These are phyloP conservation scores for Fusarium sp. DNA, from an alignment of 2,329 filamentous ascomycete species.

Conservation along the genomic window DNA sequence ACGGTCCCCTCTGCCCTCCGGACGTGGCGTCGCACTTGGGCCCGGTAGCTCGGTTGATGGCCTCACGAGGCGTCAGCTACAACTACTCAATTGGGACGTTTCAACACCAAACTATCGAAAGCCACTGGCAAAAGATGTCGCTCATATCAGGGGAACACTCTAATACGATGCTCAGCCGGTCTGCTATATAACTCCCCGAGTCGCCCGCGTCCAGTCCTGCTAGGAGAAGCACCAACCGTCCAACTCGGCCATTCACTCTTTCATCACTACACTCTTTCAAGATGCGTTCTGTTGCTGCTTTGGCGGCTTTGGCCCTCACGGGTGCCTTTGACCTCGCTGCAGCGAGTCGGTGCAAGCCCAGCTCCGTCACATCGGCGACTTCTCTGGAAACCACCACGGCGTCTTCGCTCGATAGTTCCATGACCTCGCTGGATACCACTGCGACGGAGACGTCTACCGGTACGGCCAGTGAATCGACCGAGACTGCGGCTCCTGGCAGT, in stretches of 20 bases:
- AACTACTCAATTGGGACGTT: not conserved
- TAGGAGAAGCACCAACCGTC: slow-evolving; percentile 17
- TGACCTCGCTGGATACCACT: not conserved
- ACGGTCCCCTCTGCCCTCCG: not conserved
- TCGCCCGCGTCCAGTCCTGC: too few relatives aligned
- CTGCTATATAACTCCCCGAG: not conserved
- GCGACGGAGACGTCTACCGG: slow-evolving; percentile 10
- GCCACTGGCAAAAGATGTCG: not conserved
- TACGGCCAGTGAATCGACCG: slow-evolving; percentile 2
- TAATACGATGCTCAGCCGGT: not conserved
- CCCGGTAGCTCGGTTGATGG: not conserved
- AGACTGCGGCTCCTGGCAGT: not conserved
- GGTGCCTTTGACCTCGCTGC: slow-evolving; percentile 21
- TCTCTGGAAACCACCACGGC: not conserved
- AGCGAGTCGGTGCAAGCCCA: slow-evolving; percentile 33
- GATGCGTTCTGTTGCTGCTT: slow-evolving; percentile 36
- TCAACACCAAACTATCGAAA: not conserved
- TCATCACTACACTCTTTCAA: slow-evolving; percentile 16
- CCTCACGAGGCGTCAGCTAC: not conserved
- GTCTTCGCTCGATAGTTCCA: not conserved
- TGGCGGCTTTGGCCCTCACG: slow-evolving; percentile 36
- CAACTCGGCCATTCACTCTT: slow-evolving; percentile 33
- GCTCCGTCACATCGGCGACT: not conserved
- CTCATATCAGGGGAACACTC: not conserved
- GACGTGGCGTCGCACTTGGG: slow-evolving; percentile 11